Evolutionary conservation across 768 basidiomycete species (phyloP).

Genomic region (Pleurotus citrinopileatus): DNA sequence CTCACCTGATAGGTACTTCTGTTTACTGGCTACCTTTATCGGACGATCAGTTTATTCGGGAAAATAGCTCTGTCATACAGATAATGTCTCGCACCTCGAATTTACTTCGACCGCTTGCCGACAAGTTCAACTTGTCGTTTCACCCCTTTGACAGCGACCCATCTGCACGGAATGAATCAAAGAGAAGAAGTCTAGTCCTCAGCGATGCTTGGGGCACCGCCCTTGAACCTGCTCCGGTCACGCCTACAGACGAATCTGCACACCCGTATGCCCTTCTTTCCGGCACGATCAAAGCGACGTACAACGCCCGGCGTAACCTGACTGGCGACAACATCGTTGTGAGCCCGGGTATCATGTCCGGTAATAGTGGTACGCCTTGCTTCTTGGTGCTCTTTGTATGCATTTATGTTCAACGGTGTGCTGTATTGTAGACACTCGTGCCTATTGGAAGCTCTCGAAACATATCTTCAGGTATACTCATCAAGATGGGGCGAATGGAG

Average conservation of each 20-base stretch:
- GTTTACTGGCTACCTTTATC: not conserved
- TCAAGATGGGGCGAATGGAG: slow-evolving; percentile 16
- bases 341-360: slow-evolving; percentile 30
- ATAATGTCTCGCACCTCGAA: slow-evolving; percentile 24
- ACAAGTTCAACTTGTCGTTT: slow-evolving; percentile 35
- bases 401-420: not conserved
- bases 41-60: not conserved
- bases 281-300: slow-evolving; percentile 41
- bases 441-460: slow-evolving; percentile 28
- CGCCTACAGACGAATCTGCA: slow-evolving; percentile 25
- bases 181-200: slow-evolving; percentile 32
- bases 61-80: slow-evolving; percentile 31
- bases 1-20: slow-evolving; percentile 32
- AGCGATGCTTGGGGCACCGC: slow-evolving; percentile 35
- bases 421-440: slow-evolving; percentile 29
- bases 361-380: slow-evolving; percentile 29
- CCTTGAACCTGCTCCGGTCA: slow-evolving; percentile 48
- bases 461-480: slow-evolving; percentile 52
- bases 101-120: slow-evolving; percentile 31
- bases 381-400: slow-evolving; percentile 9
- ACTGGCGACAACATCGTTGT: slow-evolving; percentile 18
- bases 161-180: not conserved
- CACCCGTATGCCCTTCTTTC: slow-evolving; percentile 32
- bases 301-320: slow-evolving; percentile 25
- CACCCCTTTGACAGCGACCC: slow-evolving; percentile 31